A percentile compares a stretch with the other conserved stretches of the same genome.
phyloP scores from a whole-genome alignment of 441 rosid species.

The Pelargonium myrrhifolium region DNA sequence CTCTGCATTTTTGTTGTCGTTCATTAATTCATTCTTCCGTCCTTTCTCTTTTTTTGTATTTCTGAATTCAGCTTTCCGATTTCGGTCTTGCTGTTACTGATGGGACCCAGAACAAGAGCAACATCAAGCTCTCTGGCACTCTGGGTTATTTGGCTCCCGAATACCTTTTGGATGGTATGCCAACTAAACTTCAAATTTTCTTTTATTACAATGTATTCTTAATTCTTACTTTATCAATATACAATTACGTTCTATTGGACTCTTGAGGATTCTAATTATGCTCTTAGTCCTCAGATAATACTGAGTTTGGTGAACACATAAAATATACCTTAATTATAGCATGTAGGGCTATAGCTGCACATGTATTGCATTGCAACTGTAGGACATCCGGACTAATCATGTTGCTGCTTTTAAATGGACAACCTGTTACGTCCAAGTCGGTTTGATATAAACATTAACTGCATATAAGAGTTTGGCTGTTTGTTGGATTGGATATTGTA shows the following conservation, averaged over 20 bases:
- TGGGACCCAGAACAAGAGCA: slow-evolving; percentile 46
- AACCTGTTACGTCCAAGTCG: neutral
- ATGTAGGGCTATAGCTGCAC: slow-evolving; percentile 5
- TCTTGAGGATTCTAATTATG: slow-evolving; percentile 15
- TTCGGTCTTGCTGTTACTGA: slow-evolving; percentile 71
- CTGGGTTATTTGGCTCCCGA: slow-evolving; percentile 65
- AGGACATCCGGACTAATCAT: slow-evolving; percentile 13
- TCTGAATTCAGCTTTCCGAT: slow-evolving; percentile 60
- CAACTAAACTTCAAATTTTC: neutral
- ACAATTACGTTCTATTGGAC: slow-evolving; percentile 10
- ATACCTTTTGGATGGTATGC: slow-evolving; percentile 72
- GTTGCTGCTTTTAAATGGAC: neutral
- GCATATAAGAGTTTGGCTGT: neutral
- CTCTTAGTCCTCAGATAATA: neutral
- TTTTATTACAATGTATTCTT: neutral
- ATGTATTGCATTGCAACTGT: slow-evolving; percentile 15
- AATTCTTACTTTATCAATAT: slow-evolving; percentile 12
- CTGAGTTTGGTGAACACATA: neutral
- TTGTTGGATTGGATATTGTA: neutral
- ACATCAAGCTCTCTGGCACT: slow-evolving; percentile 53
- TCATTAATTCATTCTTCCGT: slow-evolving; percentile 4
- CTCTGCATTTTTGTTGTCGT: slow-evolving; percentile 15
- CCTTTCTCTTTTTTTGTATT: slow-evolving; percentile 7
- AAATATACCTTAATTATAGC: neutral
- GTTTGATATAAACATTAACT: neutral